Conservation (phyloP, 2,329 filamentous ascomycete species). For the Xylariales sp. region DNA sequence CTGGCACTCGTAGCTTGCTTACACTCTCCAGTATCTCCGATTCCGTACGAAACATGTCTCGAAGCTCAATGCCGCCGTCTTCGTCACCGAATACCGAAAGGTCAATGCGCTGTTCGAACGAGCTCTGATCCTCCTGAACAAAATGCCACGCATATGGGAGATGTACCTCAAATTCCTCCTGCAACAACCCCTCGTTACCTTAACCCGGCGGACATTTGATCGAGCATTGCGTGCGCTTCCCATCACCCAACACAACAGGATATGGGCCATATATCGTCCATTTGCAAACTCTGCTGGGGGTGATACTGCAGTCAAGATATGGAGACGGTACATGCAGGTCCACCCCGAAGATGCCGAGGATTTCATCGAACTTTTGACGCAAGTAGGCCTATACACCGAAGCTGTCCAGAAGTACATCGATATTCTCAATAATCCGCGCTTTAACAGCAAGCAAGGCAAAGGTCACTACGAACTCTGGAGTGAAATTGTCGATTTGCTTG, state of each 20-base stretch:
- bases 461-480: constrained; percentile 97
- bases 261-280: constrained; percentile 91
- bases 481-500: constrained; percentile 95
- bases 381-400: constrained; percentile 87
- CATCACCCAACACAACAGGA: constrained; percentile 92
- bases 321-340: constrained; percentile 96
- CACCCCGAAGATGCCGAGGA: constrained; percentile 96
- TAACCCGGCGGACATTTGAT: constrained; percentile 89
- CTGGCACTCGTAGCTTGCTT: constrained; percentile 31
- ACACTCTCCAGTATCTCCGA: constrained; percentile 75
- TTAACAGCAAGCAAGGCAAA: constrained; percentile 92
- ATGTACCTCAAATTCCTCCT: constrained; percentile 94
- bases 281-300: constrained; percentile 94
- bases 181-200: constrained; percentile 90
- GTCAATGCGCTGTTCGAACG: constrained; percentile 95
- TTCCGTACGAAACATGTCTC: constrained; percentile 85
- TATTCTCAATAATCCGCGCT: constrained; percentile 88
- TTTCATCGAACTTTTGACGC: constrained; percentile 88
- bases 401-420: constrained; percentile 92
- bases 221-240: constrained; percentile 90
- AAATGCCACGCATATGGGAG: constrained; percentile 99
- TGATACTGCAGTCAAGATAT: constrained; percentile 90
- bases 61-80: constrained; percentile 84
- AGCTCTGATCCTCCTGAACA: constrained; percentile 92
- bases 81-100: constrained; percentile 85